Base-by-base conservation (phyloP, 768 basidiomycete species). In the Rhizopogon vinicolor region DNA sequence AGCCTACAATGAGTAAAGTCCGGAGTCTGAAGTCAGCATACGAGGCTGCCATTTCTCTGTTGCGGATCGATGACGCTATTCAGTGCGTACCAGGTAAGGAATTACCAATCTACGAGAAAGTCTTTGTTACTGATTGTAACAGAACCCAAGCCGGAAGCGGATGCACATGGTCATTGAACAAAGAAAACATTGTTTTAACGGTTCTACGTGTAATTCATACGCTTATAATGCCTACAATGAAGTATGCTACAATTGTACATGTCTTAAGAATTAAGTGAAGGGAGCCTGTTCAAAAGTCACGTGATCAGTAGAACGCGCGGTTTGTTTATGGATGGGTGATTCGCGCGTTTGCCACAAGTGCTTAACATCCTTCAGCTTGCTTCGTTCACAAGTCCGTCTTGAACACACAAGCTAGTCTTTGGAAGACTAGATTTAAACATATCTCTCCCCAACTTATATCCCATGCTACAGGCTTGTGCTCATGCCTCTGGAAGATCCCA, bases 1-100 rank as follows among this genome's bases (percentile, higher is more conserved):
- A 98, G 73, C 97, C 97, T 4, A 98, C 94, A 8, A 83, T 99
- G 75, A 91, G 90, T 77, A 98, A 99, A 75, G 90, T 98, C 62
- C 92, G 91, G 75, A 95, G 92, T 67, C 74, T 99, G 70, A 99
- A 99, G 78, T 93, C 90, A 35, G 97, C 97, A 35, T 91, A 95
- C 61, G 95, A 98, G 70, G 95, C 96, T 31, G 93, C 95, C 4
- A 94, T 97, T 41, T 93, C 93, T 55, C 75, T 98, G 57, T 75
- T 99, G 69, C 83, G 97, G 58, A 98, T 98, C 63, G 95, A 98
- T 69, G 95, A 93, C 71, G 91, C 91, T n/a, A 93, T 93, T 58
- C 91, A 93, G 64, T 91, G 89, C 71, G 79, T 89, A 45, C 89
- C 91, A 57, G 91, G 91, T 91, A 62, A 76, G 86, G 73, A 29